Percentiles rank a stretch among this genome's conserved stretches.
phyloP scores from a whole-genome alignment of 306 rosid genomes.

The Rosa multiflora region DNA sequence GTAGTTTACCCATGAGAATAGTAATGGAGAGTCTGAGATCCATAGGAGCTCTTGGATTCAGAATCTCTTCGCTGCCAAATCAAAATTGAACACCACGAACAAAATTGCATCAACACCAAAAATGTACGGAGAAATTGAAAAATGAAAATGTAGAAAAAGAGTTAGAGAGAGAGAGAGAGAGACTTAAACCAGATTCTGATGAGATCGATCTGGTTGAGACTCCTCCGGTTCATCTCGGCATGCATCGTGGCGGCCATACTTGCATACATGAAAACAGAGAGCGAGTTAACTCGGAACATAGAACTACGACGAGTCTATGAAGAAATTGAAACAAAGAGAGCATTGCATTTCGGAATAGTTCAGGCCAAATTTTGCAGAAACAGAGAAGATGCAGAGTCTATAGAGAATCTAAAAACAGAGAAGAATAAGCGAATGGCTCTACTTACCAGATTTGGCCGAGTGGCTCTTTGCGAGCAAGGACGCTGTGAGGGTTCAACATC shows the following conservation, averaged over 20 bases:
- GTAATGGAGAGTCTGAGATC: constrained; percentile 87
- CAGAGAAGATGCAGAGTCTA: background rate
- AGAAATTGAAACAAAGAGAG: background rate
- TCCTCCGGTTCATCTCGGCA: constrained; percentile 64
- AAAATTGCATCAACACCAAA: background rate
- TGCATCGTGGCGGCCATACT: constrained; percentile 66
- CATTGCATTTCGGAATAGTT: background rate
- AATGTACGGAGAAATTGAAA: background rate
- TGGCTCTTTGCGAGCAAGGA: constrained; percentile 83
- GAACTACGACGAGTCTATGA: no score
- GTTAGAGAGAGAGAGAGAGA: background rate
- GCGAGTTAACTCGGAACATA: background rate
- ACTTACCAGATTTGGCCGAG: constrained; percentile 83
- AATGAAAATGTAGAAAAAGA: background rate
- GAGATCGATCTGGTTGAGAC: constrained; percentile 66
- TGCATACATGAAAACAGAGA: background rate
- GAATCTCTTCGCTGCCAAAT: constrained; percentile 74
- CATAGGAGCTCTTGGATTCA: constrained; percentile 90
- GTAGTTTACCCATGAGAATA: constrained; percentile 78
- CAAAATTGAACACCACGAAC: background rate
- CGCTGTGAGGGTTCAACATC: constrained; percentile 90
- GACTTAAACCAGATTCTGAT: constrained; percentile 65
- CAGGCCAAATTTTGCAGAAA: background rate
- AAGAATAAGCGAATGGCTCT: background rate
- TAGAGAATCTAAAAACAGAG: background rate